phyloP scores from a whole-genome alignment of 176 grass and related monocot genomes.

The Rhynchospora breviuscula region DNA sequence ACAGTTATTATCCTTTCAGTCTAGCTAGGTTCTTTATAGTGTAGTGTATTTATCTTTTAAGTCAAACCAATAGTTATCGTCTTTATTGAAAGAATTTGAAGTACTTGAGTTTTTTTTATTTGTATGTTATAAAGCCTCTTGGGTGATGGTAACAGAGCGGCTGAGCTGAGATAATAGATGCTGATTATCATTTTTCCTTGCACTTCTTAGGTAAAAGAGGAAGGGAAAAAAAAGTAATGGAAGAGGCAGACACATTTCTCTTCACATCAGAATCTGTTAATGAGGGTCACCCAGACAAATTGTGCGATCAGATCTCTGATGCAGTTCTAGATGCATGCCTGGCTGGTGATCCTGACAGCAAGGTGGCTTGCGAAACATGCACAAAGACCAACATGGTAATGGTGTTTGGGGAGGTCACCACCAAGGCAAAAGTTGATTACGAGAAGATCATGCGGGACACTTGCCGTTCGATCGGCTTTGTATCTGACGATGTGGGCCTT shows the following conservation, averaged over 20 bases:
- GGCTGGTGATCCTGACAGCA: conserved; percentile 15
- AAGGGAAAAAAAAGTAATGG: neutral
- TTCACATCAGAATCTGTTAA: conserved; percentile 14
- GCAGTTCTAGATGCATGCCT: conserved; percentile 15
- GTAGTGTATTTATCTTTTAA: neutral
- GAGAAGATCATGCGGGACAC: conserved; percentile 16
- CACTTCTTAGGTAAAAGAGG: neutral
- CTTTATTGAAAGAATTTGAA: neutral
- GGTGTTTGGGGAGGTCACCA: conserved; percentile 82
- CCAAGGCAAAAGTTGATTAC: conserved; percentile 8
- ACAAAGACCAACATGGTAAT: conserved; percentile 84
- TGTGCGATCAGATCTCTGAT: conserved; percentile 13
- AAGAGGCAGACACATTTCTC: neutral
- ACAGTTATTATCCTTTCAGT: neutral
- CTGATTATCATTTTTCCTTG: neutral
- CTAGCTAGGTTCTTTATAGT: neutral
- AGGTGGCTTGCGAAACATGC: conserved; percentile 19
- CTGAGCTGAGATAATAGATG: neutral
- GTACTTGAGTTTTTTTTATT: neutral
- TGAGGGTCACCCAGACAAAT: conserved; percentile 20
- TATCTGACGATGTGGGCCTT: conserved; percentile 20
- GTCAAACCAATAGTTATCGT: neutral
- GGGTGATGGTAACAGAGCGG: neutral
- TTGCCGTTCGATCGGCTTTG: conserved; percentile 12
- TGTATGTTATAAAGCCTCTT: neutral